Evolutionary conservation across 208 protist genomes (phyloP), one percentile per base, ranked within the genome.

Genomic region (Leishmania lainsoni): DNA sequence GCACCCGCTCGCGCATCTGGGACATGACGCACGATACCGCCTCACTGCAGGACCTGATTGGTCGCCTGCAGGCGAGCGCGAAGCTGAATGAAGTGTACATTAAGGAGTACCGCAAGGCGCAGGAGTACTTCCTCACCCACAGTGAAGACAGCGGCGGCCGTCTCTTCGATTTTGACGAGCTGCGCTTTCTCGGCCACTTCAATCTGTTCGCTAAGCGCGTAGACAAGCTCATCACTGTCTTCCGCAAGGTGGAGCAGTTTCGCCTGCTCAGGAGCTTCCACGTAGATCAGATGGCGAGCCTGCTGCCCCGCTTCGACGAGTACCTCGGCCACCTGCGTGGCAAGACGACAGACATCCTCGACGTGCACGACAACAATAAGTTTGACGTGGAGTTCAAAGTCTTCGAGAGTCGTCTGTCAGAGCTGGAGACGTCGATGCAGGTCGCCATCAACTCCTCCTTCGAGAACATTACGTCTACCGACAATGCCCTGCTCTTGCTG

Each of bases 131-230:
- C n/a, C 75, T 90, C 14, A 70, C 79, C 26, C 91, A 97, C 85
- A 89, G 86, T 80, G 54, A 75, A 39, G 90, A 91, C 58, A 83
- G 75, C 78, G 71, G 84, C 63, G 81, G 82, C 45, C 93, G 92
- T 76, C 91, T 96, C 69, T 98, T 98, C 84, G 89, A 96, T 86
- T 98, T 99, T 87, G 96, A 99, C 85, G 98, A 99, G 86, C 87
- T 97, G 42, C 90, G 91, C 76, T 99, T 99, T 76, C 99, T 99
- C 89, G 98, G 98, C 3, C 97, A 99, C 87, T 99, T 99, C 85
- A 99, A 99, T 83, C 90, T 99, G 75, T 99, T 99, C 80, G 95
- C 94, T 76, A 98, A 98, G 86, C 95, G 99, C 45, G 92, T 99
- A 4, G 91, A 99, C 78, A 99, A 99, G 88, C 91, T 99, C 35